Percentiles rank a stretch among this genome's conserved stretches.
These are phyloP conservation scores for Begonia masoniana DNA, from an alignment of 306 rosid genomes.

Conservation along the genomic window DNA sequence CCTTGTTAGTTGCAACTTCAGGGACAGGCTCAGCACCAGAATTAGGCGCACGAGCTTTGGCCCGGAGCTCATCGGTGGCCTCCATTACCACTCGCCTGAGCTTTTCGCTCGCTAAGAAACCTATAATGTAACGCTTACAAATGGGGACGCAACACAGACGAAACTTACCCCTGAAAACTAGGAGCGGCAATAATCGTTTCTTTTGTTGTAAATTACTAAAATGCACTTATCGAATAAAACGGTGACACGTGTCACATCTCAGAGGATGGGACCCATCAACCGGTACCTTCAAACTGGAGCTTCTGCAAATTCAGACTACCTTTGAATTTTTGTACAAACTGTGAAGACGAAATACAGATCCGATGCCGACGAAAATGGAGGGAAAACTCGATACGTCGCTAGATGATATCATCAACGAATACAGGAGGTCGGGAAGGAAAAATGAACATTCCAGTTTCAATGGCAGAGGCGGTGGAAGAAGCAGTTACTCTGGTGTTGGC, in stretches of 20 bases:
- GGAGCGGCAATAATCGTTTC: no score
- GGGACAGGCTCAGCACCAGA: slow-evolving; percentile 12
- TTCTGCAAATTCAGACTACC: no score
- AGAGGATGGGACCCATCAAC: no score
- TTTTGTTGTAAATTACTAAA: no score
- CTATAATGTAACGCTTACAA: not conserved
- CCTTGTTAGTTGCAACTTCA: slow-evolving; percentile 9
- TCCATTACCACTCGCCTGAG: slow-evolving; percentile 18
- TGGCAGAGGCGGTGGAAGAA: slow-evolving; percentile 3
- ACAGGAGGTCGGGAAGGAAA: slow-evolving; percentile 4
- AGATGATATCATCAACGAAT: slow-evolving; percentile 13
- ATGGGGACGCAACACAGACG: not conserved
- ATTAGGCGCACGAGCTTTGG: slow-evolving; percentile 7
- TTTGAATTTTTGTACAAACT: no score
- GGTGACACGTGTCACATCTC: no score
- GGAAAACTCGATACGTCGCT: slow-evolving; percentile 19
- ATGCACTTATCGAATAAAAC: no score
- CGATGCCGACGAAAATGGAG: slow-evolving; percentile 5
- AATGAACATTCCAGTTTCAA: not conserved
- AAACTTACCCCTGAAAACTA: no score
- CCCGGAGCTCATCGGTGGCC: slow-evolving; percentile 15
- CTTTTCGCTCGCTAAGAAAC: not conserved
- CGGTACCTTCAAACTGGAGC: no score
- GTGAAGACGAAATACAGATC: no score
- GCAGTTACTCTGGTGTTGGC: slow-evolving; percentile 4